Conservation (phyloP, 495 filamentous ascomycete genomes). For the Neurospora sp. region DNA sequence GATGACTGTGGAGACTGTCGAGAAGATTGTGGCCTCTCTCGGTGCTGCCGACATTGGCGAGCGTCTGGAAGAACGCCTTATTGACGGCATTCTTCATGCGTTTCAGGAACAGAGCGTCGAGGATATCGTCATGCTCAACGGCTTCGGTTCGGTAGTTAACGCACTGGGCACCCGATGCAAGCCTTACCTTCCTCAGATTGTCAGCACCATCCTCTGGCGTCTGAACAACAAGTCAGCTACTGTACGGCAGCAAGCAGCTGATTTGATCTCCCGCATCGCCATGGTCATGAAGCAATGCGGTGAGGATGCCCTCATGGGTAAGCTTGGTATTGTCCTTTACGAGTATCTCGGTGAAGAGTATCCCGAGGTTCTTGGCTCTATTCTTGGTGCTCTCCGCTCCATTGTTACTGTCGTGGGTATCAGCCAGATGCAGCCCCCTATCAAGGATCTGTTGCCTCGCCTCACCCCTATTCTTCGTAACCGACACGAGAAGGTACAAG, state of each 20-base stretch:
- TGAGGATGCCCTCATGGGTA: constrained; percentile 91
- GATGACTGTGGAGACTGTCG: constrained; percentile 96
- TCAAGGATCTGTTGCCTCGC: constrained; percentile 89
- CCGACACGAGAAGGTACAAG: constrained; percentile 98
- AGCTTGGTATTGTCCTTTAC: constrained; percentile 92
- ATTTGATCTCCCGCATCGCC: constrained; percentile 91
- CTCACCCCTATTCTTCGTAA: constrained; percentile 96
- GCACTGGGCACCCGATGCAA: constrained; percentile 90
- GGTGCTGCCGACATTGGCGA: constrained; percentile 92
- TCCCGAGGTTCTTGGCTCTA: constrained; percentile 93
- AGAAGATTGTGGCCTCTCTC: constrained; percentile 86
- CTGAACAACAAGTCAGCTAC: constrained; percentile 96
- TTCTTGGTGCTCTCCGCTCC: constrained; percentile 85
- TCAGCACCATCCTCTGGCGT: constrained; percentile 92
- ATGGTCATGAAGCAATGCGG: constrained; percentile 99
- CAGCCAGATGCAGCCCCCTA: constrained; percentile 97
- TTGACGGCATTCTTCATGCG: constrained; percentile 92
- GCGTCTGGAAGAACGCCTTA: constrained; percentile 80
- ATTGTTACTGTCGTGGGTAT: constrained; percentile 99
- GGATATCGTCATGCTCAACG: constrained; percentile 92
- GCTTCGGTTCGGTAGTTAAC: constrained; percentile 97
- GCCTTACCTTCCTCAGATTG: constrained; percentile 92
- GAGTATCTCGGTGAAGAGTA: constrained; percentile 99
- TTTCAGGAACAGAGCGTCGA: constrained; percentile 99
- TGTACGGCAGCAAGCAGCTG: constrained; percentile 93